phyloP scores from a whole-genome alignment of 495 filamentous ascomycete species.

The Penicillium ochrochloron region DNA sequence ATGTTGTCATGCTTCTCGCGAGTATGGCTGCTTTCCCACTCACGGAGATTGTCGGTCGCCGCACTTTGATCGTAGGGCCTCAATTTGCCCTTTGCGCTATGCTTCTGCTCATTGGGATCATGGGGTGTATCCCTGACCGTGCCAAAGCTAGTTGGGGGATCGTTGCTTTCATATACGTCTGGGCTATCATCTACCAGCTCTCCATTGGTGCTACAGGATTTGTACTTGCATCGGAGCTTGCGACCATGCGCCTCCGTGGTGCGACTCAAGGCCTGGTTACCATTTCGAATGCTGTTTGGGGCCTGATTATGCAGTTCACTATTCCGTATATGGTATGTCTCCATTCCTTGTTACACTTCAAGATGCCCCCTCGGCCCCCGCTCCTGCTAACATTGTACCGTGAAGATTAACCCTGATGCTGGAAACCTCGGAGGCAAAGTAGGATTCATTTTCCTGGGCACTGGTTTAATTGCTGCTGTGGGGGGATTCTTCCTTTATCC shows the following conservation, averaged over 20 bases:
- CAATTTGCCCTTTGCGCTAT: conserved; percentile 27
- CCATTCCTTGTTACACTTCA: background rate
- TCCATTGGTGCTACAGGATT: conserved; percentile 28
- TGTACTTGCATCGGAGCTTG: conserved; percentile 29
- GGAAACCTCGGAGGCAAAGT: conserved; percentile 27
- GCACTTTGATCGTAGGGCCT: conserved; percentile 26
- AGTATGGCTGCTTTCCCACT: conserved; percentile 29
- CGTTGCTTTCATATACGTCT: conserved; percentile 29
- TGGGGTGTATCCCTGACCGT: conserved; percentile 26
- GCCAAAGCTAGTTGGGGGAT: conserved; percentile 26
- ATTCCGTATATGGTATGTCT: conserved; percentile 30
- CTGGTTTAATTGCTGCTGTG: conserved; percentile 22
- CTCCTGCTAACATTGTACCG: conserved; percentile 1
- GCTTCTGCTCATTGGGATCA: conserved; percentile 26
- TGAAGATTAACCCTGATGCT: conserved; percentile 28
- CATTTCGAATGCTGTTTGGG: conserved; percentile 27
- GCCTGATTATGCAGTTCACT: conserved; percentile 30
- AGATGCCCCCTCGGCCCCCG: background rate
- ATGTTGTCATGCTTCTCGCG: conserved; percentile 29
- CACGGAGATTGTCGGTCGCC: conserved; percentile 28
- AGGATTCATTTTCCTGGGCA: conserved; percentile 28
- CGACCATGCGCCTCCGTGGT: conserved; percentile 25
- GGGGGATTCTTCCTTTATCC: conserved; percentile 29
- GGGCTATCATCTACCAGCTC: conserved; percentile 31
- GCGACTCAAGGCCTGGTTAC: conserved; percentile 31